Evolutionary conservation across 768 basidiomycete genomes (phyloP).

Genomic region (Agrocybe praecox): DNA sequence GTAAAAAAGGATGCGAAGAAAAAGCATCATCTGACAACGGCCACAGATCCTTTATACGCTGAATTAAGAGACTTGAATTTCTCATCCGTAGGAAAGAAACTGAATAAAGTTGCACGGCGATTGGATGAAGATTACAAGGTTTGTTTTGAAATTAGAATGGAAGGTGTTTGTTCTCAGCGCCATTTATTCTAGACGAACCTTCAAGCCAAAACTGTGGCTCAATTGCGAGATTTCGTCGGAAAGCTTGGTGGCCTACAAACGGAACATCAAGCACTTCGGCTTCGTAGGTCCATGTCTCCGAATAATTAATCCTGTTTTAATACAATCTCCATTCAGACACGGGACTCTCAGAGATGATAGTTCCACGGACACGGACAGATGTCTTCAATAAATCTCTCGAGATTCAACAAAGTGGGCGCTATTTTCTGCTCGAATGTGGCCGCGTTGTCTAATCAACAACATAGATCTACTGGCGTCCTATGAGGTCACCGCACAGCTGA

Average conservation of each 20-base stretch:
- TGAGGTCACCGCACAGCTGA: constrained; percentile 76
- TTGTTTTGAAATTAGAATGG: constrained; percentile 10
- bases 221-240: constrained; percentile 94
- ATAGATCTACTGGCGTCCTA: constrained; percentile 94
- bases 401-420: constrained; percentile 86
- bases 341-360: constrained; percentile 88
- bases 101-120: constrained; percentile 81
- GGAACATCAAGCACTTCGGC: constrained; percentile 85
- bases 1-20: constrained; percentile 82
- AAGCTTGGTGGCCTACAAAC: constrained; percentile 90
- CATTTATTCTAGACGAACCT: constrained; percentile 61
- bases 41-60: constrained; percentile 77
- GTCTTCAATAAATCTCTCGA: constrained; percentile 91
- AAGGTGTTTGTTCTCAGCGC: constrained; percentile 8
- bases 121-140: constrained; percentile 95
- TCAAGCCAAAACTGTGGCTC: constrained; percentile 87
- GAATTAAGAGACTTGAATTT: constrained; percentile 94
- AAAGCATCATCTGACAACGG: constrained; percentile 82
- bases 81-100: constrained; percentile 78
- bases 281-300: constrained; percentile 68
- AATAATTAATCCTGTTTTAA: constrained; percentile 30
- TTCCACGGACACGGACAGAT: constrained; percentile 82
- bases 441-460: not conserved
- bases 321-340: constrained; percentile 64
- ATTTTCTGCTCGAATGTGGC: constrained; percentile 1